Evolutionary conservation across 2,329 filamentous ascomycete species (phyloP), one percentile per base, ranked within the genome.

Genomic region (Trichoderma breve): DNA sequence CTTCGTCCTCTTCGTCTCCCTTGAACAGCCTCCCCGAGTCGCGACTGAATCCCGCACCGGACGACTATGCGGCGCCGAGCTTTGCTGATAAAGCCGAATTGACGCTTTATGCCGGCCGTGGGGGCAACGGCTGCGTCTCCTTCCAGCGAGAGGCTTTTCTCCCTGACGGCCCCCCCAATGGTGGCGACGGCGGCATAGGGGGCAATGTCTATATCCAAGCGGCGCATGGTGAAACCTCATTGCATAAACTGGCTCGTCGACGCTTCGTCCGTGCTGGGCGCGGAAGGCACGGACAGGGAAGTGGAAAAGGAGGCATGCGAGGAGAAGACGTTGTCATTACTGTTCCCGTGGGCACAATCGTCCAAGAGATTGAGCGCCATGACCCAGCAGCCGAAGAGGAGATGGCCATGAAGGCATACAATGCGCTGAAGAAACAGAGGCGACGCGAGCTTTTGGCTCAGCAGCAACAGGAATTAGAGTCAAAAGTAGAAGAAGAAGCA

Each of bases 121-220:
- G 96, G 30, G 96, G 96, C 9, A 91, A 96, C 78, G 96, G 96
- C 74, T 99, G 96, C 79, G 93, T 98, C 65, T 96, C 96, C 0
- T 99, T 98, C 80, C 84, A 97, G 57, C 91, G 95, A 24, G 96
- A 99, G 78, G 95, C 95, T 74, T 98, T 93, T 81, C 86, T 98
- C 34, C 89, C 91, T 58, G 91, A 97, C 74, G 96, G 96, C 0
- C 96, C 96, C 12, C 90, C 96, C 11, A 98, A 99, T 81, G 96
- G 96, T 63, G 96, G 96, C 73, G 94, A 99, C 79, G 96, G 96
- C 55, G 96, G 96, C 5, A 92, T 90, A 71, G 96, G 96, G 73
- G 96, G 96, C 51, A 97, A 92, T 77, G 86, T 99, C 75, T 98
- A 97, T 81, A 97, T 99, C 72, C 95, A 98, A 82, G 95, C 96